Conservation (phyloP, 495 filamentous ascomycete genomes). For the Trichoderma virens region DNA sequence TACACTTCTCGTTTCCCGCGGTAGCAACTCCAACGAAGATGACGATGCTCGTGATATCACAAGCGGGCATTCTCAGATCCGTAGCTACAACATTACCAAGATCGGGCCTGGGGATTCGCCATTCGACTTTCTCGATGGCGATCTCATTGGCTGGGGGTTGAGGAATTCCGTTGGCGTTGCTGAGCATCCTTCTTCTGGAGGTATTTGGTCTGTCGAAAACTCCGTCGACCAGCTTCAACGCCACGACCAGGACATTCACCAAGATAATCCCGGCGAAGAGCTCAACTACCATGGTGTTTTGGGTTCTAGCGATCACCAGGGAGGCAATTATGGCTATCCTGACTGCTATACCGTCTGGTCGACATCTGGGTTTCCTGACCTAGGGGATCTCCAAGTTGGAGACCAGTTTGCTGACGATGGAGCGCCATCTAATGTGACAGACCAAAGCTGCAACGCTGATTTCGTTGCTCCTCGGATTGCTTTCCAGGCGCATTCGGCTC, state of each 20-base stretch:
- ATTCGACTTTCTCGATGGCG: slow-evolving; percentile 38
- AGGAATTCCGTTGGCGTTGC: slow-evolving; percentile 63
- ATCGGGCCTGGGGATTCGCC: not conserved
- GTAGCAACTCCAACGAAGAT: slow-evolving; percentile 57
- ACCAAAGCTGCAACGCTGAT: slow-evolving; percentile 27
- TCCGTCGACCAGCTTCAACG: slow-evolving; percentile 56
- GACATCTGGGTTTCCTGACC: slow-evolving; percentile 24
- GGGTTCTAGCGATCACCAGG: slow-evolving; percentile 18
- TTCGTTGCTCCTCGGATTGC: slow-evolving; percentile 41
- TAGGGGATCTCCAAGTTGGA: slow-evolving; percentile 22
- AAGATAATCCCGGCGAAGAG: slow-evolving; percentile 68
- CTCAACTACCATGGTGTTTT: slow-evolving; percentile 64
- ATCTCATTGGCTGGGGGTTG: slow-evolving; percentile 60
- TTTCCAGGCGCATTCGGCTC: slow-evolving; percentile 55
- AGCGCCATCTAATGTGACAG: slow-evolving; percentile 12
- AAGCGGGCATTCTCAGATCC: slow-evolving; percentile 55
- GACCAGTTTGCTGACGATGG: slow-evolving; percentile 40
- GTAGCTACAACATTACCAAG: slow-evolving; percentile 52
- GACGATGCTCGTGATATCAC: slow-evolving; percentile 30
- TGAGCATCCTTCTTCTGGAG: slow-evolving; percentile 42
- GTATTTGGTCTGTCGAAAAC: slow-evolving; percentile 67
- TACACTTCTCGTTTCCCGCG: slow-evolving; percentile 54
- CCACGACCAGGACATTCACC: slow-evolving; percentile 49
- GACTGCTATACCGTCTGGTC: slow-evolving; percentile 58
- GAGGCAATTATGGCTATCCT: slow-evolving; percentile 61